These are phyloP conservation scores for Citeromyces nyonsensis DNA, from an alignment of 805 yeast species.

Conservation along the genomic window DNA sequence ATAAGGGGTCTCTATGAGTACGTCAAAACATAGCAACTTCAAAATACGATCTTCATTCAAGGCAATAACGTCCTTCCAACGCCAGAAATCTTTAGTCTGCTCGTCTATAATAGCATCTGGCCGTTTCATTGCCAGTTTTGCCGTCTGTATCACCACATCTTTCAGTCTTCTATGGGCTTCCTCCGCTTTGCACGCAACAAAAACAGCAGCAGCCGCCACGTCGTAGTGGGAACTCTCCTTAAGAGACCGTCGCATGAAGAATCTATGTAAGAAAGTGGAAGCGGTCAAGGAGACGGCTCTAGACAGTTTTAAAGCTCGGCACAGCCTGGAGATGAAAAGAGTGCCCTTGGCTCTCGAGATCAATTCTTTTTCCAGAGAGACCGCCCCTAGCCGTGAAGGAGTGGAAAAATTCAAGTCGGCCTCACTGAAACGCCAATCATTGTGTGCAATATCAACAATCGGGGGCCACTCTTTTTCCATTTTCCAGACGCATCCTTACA, in stretches of 20 bases:
- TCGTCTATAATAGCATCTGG: slow-evolving; percentile 21
- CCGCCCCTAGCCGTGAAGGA: slow-evolving; percentile 1
- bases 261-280: slow-evolving; percentile 29
- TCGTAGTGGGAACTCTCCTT: slow-evolving; percentile 29
- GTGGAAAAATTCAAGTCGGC: neutral
- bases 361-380: slow-evolving; percentile 21
- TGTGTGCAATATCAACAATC: neutral
- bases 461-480: neutral
- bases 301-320: slow-evolving; percentile 26
- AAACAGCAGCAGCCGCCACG: slow-evolving; percentile 31
- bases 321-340: slow-evolving; percentile 25
- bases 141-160: slow-evolving; percentile 33
- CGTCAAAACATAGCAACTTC: slow-evolving; percentile 31
- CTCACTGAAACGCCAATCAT: neutral
- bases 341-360: slow-evolving; percentile 29
- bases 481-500: too few relatives aligned
- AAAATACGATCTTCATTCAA: slow-evolving; percentile 27
- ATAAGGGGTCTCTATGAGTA: slow-evolving; percentile 25
- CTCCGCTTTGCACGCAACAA: slow-evolving; percentile 37
- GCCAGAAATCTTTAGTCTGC: slow-evolving; percentile 29
- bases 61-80: slow-evolving; percentile 31
- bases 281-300: slow-evolving; percentile 32
- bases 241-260: slow-evolving; percentile 29
- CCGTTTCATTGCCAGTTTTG: slow-evolving; percentile 27
- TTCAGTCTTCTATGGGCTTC: slow-evolving; percentile 30